Evolutionary conservation across 2,329 filamentous ascomycete genomes (phyloP).

Genomic region (Verticillium klebahnii): DNA sequence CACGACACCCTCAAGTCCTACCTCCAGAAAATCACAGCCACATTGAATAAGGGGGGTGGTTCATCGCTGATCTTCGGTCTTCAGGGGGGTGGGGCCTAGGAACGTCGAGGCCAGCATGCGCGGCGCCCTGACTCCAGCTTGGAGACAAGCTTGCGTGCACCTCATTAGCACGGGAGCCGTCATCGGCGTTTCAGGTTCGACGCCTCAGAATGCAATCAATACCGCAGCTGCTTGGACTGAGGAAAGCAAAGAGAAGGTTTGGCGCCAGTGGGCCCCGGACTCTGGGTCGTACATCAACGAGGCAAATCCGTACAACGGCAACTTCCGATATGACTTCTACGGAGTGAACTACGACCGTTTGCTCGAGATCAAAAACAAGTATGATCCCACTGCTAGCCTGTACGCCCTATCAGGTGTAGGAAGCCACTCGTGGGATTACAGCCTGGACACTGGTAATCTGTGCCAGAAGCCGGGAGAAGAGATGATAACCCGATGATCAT

Average conservation of each 20-base stretch:
- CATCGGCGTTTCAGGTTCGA: neutral
- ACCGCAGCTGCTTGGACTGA: neutral
- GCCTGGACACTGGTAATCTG: too few species aligned
- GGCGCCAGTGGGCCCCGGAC: constrained; percentile 9
- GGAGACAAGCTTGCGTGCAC: constrained; percentile 5
- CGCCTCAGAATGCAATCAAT: too few species aligned
- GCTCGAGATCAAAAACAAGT: too few species aligned
- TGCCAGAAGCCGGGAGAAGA: too few species aligned
- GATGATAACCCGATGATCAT: too few species aligned
- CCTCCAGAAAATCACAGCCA: too few species aligned
- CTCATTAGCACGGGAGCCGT: constrained; percentile 1
- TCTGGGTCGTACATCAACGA: constrained; percentile 30
- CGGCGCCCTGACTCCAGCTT: constrained; percentile 2
- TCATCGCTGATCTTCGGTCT: constrained; percentile 1
- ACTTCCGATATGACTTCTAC: too few species aligned
- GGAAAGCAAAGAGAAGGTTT: constrained; percentile 3
- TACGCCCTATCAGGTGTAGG: constrained; percentile 7
- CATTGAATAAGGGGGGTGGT: neutral
- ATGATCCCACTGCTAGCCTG: constrained; percentile 6
- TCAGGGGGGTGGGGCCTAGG: constrained; percentile 2
- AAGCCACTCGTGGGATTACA: constrained; percentile 9
- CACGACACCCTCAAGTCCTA: too few species aligned
- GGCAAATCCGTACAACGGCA: constrained; percentile 25
- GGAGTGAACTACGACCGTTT: too few species aligned
- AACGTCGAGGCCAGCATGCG: constrained; percentile 4